Evolutionary conservation across 2,329 filamentous ascomycete genomes (phyloP).

Genomic region (Verticillium klebahnii): DNA sequence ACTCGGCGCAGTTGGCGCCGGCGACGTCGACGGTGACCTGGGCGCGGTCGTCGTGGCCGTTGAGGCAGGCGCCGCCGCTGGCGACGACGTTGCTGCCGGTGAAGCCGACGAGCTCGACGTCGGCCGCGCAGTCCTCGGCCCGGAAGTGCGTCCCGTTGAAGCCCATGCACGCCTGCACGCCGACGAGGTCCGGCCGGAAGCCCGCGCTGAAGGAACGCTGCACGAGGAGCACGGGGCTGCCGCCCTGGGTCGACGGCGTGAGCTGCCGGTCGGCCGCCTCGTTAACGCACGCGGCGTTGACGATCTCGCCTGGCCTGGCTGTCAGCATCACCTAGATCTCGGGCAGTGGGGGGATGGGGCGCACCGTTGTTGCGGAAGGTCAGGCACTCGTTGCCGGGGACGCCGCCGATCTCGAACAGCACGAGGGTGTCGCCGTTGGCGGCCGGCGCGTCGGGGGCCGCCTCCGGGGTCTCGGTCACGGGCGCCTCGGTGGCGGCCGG

Average conservation of each 20-base stretch:
- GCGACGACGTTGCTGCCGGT: conserved; percentile 20
- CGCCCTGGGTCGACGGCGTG: conserved; percentile 27
- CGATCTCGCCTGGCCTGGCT: conserved; percentile 28
- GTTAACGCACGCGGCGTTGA: conserved; percentile 33
- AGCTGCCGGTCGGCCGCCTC: conserved; percentile 33
- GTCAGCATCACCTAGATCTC: background rate
- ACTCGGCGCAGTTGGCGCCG: conserved; percentile 23
- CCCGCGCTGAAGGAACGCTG: conserved; percentile 31
- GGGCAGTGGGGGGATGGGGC: background rate
- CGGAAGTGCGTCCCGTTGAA: conserved; percentile 33
- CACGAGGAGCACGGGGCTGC: conserved; percentile 26
- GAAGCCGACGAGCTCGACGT: conserved; percentile 20
- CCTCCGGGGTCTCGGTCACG: background rate
- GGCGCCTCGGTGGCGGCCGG: background rate
- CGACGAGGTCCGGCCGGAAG: conserved; percentile 32
- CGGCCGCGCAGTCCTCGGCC: conserved; percentile 28
- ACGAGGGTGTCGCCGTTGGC: conserved; percentile 20
- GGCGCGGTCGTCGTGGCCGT: conserved; percentile 25
- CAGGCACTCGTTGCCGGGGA: conserved; percentile 30
- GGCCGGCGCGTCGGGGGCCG: conserved; percentile 2
- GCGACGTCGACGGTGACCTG: conserved; percentile 23
- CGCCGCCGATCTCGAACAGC: conserved; percentile 30
- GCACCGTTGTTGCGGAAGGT: conserved; percentile 37
- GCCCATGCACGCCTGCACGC: conserved; percentile 29
- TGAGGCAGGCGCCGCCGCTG: conserved; percentile 25